Conservation (phyloP, 129 eudicot species). For the Ambrosia artemisiifolia region DNA sequence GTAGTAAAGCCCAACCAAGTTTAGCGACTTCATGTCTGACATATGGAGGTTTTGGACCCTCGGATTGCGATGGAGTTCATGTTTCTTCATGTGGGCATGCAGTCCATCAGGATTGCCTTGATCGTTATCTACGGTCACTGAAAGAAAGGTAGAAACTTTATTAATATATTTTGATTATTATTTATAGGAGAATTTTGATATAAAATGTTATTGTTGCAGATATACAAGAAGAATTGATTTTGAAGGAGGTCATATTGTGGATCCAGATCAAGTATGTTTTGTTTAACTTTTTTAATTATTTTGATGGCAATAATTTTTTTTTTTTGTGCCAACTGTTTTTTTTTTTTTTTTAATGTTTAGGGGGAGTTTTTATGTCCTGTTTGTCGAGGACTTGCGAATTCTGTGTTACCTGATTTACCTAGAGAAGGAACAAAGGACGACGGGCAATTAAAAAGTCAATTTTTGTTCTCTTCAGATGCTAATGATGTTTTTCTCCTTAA, state of each 20-base stretch:
- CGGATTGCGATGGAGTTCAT: slow-evolving; percentile 65
- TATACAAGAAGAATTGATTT: slow-evolving; percentile 73
- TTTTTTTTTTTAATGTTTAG: slow-evolving; percentile 31
- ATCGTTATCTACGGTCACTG: slow-evolving; percentile 80
- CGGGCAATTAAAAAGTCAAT: slow-evolving; percentile 19
- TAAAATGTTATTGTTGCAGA: slow-evolving; percentile 36
- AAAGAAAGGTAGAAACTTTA: slow-evolving; percentile 67
- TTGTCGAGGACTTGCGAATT: slow-evolving; percentile 93
- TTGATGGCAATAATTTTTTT: slow-evolving; percentile 8
- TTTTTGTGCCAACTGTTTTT: not conserved
- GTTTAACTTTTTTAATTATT: not conserved
- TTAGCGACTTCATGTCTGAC: slow-evolving; percentile 25
- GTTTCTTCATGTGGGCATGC: slow-evolving; percentile 99
- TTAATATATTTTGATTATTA: not conserved
- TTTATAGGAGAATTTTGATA: not conserved
- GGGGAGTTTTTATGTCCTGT: slow-evolving; percentile 97
- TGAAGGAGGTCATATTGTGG: slow-evolving; percentile 96
- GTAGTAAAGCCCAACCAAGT: slow-evolving; percentile 39
- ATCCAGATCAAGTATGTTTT: slow-evolving; percentile 80
- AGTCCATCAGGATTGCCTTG: slow-evolving; percentile 95
- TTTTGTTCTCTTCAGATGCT: slow-evolving; percentile 23
- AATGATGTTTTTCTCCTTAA: slow-evolving; percentile 37
- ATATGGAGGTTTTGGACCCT: slow-evolving; percentile 65
- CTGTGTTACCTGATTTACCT: slow-evolving; percentile 65
- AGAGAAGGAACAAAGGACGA: slow-evolving; percentile 33